Evolutionary conservation across 2,329 filamentous ascomycete genomes (phyloP).

Genomic region (Raffaelea ambrosiae): DNA sequence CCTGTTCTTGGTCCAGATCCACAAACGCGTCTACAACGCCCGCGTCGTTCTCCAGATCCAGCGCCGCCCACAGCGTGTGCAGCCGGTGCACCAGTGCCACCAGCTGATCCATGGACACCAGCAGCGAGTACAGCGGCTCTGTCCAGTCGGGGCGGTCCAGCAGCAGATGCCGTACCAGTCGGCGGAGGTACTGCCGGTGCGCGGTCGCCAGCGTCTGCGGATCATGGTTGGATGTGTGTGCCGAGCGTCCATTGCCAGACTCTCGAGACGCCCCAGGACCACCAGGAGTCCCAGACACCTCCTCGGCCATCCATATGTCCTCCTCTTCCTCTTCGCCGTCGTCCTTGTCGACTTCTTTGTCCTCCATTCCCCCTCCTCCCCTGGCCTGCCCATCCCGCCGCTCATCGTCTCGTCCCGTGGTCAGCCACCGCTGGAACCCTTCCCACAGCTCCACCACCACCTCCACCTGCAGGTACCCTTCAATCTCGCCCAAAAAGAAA

Average conservation of each 20-base stretch:
- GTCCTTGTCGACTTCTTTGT: not conserved
- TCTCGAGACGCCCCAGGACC: conserved; percentile 8
- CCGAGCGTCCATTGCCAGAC: conserved; percentile 6
- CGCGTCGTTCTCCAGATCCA: conserved; percentile 75
- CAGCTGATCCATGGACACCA: conserved; percentile 72
- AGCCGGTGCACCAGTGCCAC: conserved; percentile 69
- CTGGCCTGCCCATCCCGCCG: conserved; percentile 8
- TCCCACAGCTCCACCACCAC: conserved; percentile 76
- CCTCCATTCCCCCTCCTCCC: not conserved
- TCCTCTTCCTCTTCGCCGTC: conserved; percentile 22
- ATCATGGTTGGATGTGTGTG: conserved; percentile 54
- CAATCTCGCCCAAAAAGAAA: conserved; percentile 82
- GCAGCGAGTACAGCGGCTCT: conserved; percentile 54
- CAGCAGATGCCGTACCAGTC: conserved; percentile 58
- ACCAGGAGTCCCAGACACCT: too few species aligned
- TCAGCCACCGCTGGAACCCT: conserved; percentile 69
- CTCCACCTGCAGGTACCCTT: conserved; percentile 83
- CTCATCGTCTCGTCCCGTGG: conserved; percentile 29
- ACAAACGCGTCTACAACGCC: conserved; percentile 70
- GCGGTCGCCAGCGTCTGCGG: conserved; percentile 77
- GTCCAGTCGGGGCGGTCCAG: conserved; percentile 58
- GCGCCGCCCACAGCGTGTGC: conserved; percentile 64
- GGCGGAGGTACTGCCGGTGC: conserved; percentile 67
- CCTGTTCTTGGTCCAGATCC: conserved; percentile 64
- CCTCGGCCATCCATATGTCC: conserved; percentile 35